Conservation (phyloP, 495 filamentous ascomycete species). For the Penicillium coprophilum region DNA sequence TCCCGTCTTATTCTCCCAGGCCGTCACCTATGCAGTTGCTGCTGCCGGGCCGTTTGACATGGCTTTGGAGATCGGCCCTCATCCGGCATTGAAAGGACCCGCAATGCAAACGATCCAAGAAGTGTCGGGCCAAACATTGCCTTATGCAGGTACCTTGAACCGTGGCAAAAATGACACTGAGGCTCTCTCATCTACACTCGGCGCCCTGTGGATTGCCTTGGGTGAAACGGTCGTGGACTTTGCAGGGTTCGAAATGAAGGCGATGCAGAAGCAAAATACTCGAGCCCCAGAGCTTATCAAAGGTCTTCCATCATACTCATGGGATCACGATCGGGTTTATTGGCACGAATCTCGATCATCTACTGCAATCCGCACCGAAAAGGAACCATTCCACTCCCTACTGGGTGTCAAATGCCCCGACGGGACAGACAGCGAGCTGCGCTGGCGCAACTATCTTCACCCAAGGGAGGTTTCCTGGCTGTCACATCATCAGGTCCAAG, state of each 20-base stretch:
- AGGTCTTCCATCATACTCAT: conserved; percentile 50
- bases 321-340: conserved; percentile 48
- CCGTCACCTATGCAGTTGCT: conserved; percentile 40
- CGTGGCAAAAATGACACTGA: conserved; percentile 39
- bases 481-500: conserved; percentile 38
- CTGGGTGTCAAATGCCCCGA: conserved; percentile 32
- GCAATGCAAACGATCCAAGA: conserved; percentile 41
- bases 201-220: conserved; percentile 49
- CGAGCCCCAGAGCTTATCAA: conserved; percentile 21
- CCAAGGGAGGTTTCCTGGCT: conserved; percentile 43
- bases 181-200: conserved; percentile 47
- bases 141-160: conserved; percentile 42
- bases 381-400: conserved; percentile 26
- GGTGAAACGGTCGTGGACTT: conserved; percentile 24
- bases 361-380: conserved; percentile 17
- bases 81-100: conserved; percentile 53
- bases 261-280: neutral
- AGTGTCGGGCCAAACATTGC: conserved; percentile 17
- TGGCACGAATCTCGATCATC: conserved; percentile 52
- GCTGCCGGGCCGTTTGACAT: conserved; percentile 33
- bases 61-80: conserved; percentile 58
- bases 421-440: conserved; percentile 18
- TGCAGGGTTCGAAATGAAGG: conserved; percentile 9
- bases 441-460: conserved; percentile 40
- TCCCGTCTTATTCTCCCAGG: conserved; percentile 57